Base-by-base conservation (phyloP, 225 moss, liverwort and hornwort genomes). In the Thuidium tamariscinum region DNA sequence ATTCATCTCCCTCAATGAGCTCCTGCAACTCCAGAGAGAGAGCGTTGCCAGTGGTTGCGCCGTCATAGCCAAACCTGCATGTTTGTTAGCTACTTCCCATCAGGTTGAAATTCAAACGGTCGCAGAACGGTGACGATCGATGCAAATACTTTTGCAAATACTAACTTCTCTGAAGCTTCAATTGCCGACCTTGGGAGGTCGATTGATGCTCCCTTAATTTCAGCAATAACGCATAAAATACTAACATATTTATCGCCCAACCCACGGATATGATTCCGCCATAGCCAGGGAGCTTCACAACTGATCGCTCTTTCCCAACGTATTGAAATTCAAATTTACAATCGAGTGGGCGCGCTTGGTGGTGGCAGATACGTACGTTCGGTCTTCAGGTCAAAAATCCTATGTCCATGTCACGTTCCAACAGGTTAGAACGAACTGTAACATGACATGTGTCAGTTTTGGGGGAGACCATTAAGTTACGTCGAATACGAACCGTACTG, bases 241-340 rank as follows among this genome's bases (percentile, higher is more conserved):
- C 39, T 22, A 11, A 5, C 52, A 30, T 44, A 32, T 65, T 64
- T 52, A 82, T 27, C 67, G 25, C 56, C 20, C 29, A 56, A 21
- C 29, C 30, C 85, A 23, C 5, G 56, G 19, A 14, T 4, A 34
- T 44, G 44, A 44, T 37, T 48, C 49, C 39, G 49, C 86, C 80
- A 71, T 86, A 71, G 70, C 86, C 79, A 49, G 44, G 57, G 46
- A 60, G 68, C 19, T 69, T 57, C 46, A 3, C 29, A 34, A 22
- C 46, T 78, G 68, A 82, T 83, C 34, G 18, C 39, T 37, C 49
- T 22, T 59, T 71, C 49, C 49, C 86, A 90, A 88, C 90, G 90
- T 79, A 84, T 66, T 15, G 66, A 86, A 86, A 74, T 88, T 90
- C 90, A 90, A 90, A 90, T 79, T 34, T 16, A 76, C 20, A 2